phyloP scores from a whole-genome alignment of 345 rosid genomes.

The Salix suchowensis region DNA sequence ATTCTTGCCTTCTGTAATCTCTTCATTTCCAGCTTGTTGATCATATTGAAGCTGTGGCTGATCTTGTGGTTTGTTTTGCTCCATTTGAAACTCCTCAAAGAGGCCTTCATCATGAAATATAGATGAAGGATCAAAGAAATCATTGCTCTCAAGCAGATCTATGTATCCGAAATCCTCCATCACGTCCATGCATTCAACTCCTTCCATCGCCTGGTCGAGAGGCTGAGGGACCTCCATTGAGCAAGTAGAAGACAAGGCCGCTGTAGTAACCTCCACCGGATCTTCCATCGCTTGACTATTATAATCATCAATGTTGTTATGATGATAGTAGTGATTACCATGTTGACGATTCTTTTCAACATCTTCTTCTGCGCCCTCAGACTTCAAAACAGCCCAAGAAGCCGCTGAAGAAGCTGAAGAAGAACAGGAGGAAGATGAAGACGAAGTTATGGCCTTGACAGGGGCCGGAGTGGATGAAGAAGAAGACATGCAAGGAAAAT shows the following conservation, averaged over 20 bases:
- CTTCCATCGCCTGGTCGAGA: conserved; percentile 27
- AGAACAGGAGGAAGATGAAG: conserved; percentile 26
- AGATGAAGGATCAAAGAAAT: conserved; percentile 66
- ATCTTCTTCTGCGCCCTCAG: conserved; percentile 51
- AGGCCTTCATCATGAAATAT: conserved; percentile 48
- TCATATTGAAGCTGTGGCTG: neutral
- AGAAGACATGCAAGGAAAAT: conserved; percentile 94
- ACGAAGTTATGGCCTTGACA: conserved; percentile 43
- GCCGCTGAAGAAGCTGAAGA: conserved; percentile 60
- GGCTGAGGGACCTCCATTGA: conserved; percentile 59
- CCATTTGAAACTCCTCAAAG: conserved; percentile 25
- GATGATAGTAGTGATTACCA: neutral
- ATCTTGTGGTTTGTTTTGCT: neutral
- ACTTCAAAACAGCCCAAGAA: conserved; percentile 73
- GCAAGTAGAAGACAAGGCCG: conserved; percentile 64
- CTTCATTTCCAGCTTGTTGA: neutral
- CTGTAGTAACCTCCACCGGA: conserved; percentile 22
- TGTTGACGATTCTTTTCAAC: conserved; percentile 11
- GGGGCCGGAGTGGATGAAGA: conserved; percentile 80
- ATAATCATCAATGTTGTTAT: conserved; percentile 7
- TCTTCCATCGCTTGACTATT: conserved; percentile 6
- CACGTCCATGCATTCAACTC: conserved; percentile 58
- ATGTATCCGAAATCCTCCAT: conserved; percentile 80
- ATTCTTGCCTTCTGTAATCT: neutral
- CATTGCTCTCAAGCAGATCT: conserved; percentile 71